Evolutionary conservation across 1,284 basidiomycete genomes (phyloP), one percentile per base, ranked within the genome.

Genomic region (Porogramme epimiltina): DNA sequence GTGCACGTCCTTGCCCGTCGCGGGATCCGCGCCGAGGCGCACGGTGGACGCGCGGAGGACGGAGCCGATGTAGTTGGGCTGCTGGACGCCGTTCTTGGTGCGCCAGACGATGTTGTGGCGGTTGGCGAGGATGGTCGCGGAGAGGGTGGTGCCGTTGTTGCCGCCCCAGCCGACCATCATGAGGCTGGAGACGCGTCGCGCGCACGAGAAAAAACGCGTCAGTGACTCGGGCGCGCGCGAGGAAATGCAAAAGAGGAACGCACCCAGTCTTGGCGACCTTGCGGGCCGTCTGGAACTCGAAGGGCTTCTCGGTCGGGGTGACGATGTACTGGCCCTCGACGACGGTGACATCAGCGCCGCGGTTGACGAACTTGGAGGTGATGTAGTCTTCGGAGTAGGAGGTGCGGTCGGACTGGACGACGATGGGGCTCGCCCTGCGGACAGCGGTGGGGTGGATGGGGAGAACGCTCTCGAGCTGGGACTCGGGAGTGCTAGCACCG

Each of bases 141-240:
- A 89, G 54, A 98, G 84, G 41, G 96, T 99, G 50, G 92, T 87
- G 54, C 96, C 96, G 70, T 99, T 99, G 84, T 99, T 99, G 55
- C 96, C 96, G 60, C 96, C 96, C 60, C 95, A 76, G 59, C 96
- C 96, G 66, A 98, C 89, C 81, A 99, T 89, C 91, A 99, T 92
- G 61, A 98, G 81, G 55, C 96, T 96, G 59, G 2, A 44, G 11
- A 49, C n/a, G n/a, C n/a, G n/a, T n/a, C n/a, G n/a, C n/a, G n/a
- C n/a, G n/a, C n/a, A n/a, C 44, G 26, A 48, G n/a, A 48, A 54
- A 40, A 44, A 31, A 31, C 28, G 28, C 28, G 28, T 31, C 28
- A 31, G 28, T 13, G 13, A 8, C 13, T 31, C 8, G 28, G 13
- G 28, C 28, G 28, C 13, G 28, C 28, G 28, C 28, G 28, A 6